Conservation (phyloP, 75 land plant species). For the Cupressus sempervirens region DNA sequence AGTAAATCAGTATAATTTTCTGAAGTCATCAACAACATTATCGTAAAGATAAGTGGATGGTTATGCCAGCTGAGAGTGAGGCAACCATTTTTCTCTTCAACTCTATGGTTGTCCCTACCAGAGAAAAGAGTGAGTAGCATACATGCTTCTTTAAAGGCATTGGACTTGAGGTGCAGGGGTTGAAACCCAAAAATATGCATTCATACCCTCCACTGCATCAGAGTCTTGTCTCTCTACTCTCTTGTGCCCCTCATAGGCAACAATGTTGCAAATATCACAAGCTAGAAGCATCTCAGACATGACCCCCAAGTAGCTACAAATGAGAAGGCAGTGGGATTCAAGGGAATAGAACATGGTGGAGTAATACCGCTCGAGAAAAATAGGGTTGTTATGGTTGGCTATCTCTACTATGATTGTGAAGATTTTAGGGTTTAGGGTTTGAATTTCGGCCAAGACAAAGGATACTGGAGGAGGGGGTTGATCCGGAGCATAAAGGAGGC, state of each 20-base stretch:
- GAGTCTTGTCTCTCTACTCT: conserved; percentile 75
- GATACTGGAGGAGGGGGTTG: conserved; percentile 27
- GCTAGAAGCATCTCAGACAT: conserved; percentile 64
- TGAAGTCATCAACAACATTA: conserved; percentile 2
- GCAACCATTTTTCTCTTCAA: conserved; percentile 73
- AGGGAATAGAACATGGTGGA: conserved; percentile 87
- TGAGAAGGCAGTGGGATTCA: conserved; percentile 29
- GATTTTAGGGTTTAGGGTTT: conserved; percentile 55
- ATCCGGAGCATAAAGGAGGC: conserved; percentile 11
- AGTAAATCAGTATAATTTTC: not conserved
- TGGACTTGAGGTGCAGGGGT: conserved; percentile 53
- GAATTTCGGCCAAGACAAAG: conserved; percentile 44
- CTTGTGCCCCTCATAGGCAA: conserved; percentile 69
- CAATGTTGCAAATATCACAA: conserved; percentile 68
- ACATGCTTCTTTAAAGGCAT: conserved; percentile 77
- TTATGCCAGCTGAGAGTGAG: conserved; percentile 84
- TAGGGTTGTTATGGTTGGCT: conserved; percentile 62
- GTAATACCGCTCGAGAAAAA: conserved; percentile 70
- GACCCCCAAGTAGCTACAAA: conserved; percentile 21
- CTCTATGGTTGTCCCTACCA: conserved; percentile 64
- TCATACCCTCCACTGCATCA: conserved; percentile 57
- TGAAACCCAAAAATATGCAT: conserved; percentile 55
- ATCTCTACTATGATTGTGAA: conserved; percentile 81
- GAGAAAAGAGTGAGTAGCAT: conserved; percentile 63
- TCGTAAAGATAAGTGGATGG: conserved; percentile 75